A percentile compares a stretch with the other conserved stretches of the same genome.
These are phyloP conservation scores for Vachellia pachyceras DNA, from an alignment of 306 rosid genomes.

Conservation along the genomic window DNA sequence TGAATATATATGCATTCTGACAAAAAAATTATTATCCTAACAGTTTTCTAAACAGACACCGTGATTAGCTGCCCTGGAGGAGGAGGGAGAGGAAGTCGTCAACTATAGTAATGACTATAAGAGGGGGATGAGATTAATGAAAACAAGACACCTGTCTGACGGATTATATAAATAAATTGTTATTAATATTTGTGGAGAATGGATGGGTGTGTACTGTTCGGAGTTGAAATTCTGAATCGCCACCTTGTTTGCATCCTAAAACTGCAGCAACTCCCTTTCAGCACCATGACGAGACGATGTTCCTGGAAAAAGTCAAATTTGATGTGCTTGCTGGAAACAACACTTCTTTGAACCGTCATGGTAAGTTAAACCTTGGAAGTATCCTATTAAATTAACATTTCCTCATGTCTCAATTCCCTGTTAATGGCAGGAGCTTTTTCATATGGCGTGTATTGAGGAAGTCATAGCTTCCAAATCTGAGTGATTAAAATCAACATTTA, in stretches of 20 bases:
- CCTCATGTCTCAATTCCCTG: too few species aligned
- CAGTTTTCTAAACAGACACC: too few species aligned
- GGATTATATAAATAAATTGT: neutral
- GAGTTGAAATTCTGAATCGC: conserved; percentile 46
- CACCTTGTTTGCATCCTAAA: conserved; percentile 62
- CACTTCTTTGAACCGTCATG: conserved; percentile 53
- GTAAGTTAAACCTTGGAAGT: conserved; percentile 52
- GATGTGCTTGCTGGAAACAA: conserved; percentile 40
- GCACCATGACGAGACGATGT: conserved; percentile 81
- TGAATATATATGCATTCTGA: too few species aligned
- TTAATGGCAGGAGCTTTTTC: too few species aligned
- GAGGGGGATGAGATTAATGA: neutral
- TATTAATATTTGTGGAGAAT: neutral
- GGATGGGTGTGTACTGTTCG: conserved; percentile 15
- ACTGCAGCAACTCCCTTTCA: conserved; percentile 57
- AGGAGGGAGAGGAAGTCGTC: neutral
- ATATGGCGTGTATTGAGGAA: too few species aligned
- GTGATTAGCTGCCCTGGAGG: neutral
- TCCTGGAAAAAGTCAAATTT: conserved; percentile 58
- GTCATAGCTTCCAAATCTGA: too few species aligned
- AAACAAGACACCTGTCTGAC: neutral
- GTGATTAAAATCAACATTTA: too few species aligned
- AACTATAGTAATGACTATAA: neutral
- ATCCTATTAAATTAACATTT: conserved; percentile 21
- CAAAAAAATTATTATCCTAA: too few species aligned